Evolutionary conservation across 257 asterid species (phyloP).

Genomic region (Primulina huaijiensis): DNA sequence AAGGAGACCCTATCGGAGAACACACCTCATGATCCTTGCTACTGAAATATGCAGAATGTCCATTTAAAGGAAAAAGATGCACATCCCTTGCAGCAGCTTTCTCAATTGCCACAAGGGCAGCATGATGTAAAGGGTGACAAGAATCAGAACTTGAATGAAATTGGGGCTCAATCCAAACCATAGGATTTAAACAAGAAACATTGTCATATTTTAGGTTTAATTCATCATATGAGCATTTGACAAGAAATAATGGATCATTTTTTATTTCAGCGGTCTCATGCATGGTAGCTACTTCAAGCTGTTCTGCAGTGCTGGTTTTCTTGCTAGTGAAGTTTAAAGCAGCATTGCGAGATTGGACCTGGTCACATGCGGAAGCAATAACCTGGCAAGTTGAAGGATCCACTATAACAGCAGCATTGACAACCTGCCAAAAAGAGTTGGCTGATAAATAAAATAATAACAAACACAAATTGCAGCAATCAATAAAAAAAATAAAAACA

Average conservation of each 20-base stretch:
- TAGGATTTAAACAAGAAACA: constrained; percentile 78
- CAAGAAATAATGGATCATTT: constrained; percentile 23
- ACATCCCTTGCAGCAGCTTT: constrained; percentile 75
- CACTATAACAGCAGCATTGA: constrained; percentile 89
- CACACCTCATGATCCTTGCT: constrained; percentile 36
- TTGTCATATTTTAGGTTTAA: constrained; percentile 22
- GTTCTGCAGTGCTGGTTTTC: constrained; percentile 27
- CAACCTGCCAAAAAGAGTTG: constrained; percentile 43
- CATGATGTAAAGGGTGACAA: constrained; percentile 85
- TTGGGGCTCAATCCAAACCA: constrained; percentile 58
- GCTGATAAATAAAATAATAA: background rate
- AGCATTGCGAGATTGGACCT: constrained; percentile 33
- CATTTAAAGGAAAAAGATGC: constrained; percentile 47
- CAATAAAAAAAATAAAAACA: background rate
- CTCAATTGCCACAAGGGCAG: constrained; percentile 81
- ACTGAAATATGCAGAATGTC: constrained; percentile 27
- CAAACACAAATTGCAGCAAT: background rate
- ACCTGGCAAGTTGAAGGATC: constrained; percentile 71
- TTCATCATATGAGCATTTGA: constrained; percentile 23
- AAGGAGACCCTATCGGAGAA: constrained; percentile 39
- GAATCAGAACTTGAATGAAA: constrained; percentile 28
- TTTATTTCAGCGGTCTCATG: constrained; percentile 25
- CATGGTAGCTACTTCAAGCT: constrained; percentile 24
- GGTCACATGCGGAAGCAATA: constrained; percentile 74
- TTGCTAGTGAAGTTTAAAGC: constrained; percentile 24